Base-by-base conservation (phyloP, 352 stramenopile species). In the Pythium sukuiense region DNA sequence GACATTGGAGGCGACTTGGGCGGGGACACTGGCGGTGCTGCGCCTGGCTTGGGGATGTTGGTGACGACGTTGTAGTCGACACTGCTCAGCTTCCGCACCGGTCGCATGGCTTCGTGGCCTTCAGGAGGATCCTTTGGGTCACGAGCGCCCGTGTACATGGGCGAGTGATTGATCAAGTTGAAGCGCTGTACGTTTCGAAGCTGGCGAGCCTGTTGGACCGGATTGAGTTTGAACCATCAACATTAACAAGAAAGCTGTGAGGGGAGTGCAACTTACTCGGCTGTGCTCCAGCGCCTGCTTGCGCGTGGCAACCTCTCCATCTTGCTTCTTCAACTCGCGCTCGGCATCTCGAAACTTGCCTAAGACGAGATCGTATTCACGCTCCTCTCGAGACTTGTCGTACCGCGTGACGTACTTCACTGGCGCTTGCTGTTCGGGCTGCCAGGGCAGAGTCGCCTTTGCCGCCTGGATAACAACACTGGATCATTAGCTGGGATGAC, bases 361-460 rank as follows among this genome's bases (percentile, higher is more conserved):
- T 16, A 87, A 57, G 32, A 92, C 73, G 41, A 87, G 62, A 60
- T 92, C 80, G 54, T 90, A 92, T 41, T 90, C 77, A 2, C 84
- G 77, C 62, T 92, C 80, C 69, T 90, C 72, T 18, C 81, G 68
- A 14, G 81, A 85, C 58, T 89, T 90, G 20, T 89, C 81, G 48
- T 88, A 87, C 8, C 84, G 73, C 18, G 84, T 92, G 61, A 90
- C 75, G 62, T 89, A 71, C n/a, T 74, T 80, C 13, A 92, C 76
- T 0, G 74, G 72, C 18, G 68, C 66, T 30, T 88, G 80, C 48
- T 90, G 74, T 20, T 85, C 77, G 2, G 77, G 73, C 12, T 39
- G 35, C 84, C 84, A 92, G n/a, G 81, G 84, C 14, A 92, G 46
- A 12, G 76, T 72, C 11, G 70, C 73, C 50, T 90, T 92, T n/a